Conservation (phyloP, 805 yeast genomes). For the Yamadazyma philogaea region DNA sequence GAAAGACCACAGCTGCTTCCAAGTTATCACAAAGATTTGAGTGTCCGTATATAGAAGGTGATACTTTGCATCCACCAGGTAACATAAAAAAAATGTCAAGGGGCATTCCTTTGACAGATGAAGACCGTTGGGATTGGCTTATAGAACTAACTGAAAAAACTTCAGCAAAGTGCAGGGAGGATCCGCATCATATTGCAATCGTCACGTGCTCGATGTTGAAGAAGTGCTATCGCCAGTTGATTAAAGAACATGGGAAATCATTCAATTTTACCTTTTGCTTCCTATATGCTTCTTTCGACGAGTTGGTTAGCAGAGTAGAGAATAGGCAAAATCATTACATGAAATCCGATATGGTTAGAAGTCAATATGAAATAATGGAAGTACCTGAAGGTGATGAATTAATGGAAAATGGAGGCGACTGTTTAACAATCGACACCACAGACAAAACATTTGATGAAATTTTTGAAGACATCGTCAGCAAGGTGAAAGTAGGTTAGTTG, state of each 20-base stretch:
- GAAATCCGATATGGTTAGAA: slow-evolving; percentile 80
- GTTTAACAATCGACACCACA: slow-evolving; percentile 34
- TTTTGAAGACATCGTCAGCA: slow-evolving; percentile 18
- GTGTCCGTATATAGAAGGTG: slow-evolving; percentile 80
- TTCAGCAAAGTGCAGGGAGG: slow-evolving; percentile 33
- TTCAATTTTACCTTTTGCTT: slow-evolving; percentile 58
- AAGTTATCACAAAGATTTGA: slow-evolving; percentile 43
- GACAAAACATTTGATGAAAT: slow-evolving; percentile 27
- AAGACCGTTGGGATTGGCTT: slow-evolving; percentile 93
- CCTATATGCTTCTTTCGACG: slow-evolving; percentile 61
- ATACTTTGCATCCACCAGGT: slow-evolving; percentile 62
- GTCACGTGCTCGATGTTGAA: slow-evolving; percentile 88
- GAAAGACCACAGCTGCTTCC: slow-evolving; percentile 78
- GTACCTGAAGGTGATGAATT: slow-evolving; percentile 52
- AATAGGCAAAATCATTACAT: slow-evolving; percentile 76
- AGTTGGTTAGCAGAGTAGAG: slow-evolving; percentile 57
- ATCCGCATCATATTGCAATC: slow-evolving; percentile 37
- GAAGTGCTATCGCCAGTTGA: slow-evolving; percentile 61
- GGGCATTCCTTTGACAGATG: slow-evolving; percentile 81
- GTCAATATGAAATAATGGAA: slow-evolving; percentile 75
- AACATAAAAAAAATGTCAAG: slow-evolving; percentile 81
- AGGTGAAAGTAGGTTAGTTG: neutral
- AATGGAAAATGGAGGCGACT: slow-evolving; percentile 34
- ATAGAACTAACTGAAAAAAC: slow-evolving; percentile 44
- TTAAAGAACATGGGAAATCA: slow-evolving; percentile 37